These are phyloP conservation scores for Chalciporus chontae DNA, from an alignment of 768 basidiomycete species.

Conservation along the genomic window DNA sequence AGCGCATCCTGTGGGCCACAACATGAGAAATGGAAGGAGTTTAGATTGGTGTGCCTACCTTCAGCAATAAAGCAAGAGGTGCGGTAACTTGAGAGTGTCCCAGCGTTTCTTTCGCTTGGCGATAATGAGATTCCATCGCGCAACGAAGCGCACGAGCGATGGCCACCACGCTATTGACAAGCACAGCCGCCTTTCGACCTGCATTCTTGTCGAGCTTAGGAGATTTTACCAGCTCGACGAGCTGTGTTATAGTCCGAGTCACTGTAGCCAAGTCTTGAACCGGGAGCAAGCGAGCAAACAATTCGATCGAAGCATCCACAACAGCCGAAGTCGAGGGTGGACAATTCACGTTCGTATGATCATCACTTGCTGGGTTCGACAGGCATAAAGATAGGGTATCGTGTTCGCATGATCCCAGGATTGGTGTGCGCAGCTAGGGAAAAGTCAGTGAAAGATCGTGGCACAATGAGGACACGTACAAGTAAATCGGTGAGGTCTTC, in stretches of 20 bases:
- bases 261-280: conserved; percentile 66
- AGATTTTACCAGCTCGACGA: conserved; percentile 66
- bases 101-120: conserved; percentile 63
- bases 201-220: conserved; percentile 82
- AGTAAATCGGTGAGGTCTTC: conserved; percentile 76
- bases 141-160: conserved; percentile 65
- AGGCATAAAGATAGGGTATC: conserved; percentile 75
- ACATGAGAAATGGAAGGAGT: conserved; percentile 9
- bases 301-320: conserved; percentile 84
- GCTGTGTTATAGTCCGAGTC: conserved; percentile 49
- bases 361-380: conserved; percentile 39
- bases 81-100: conserved; percentile 61
- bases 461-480: conserved; percentile 41
- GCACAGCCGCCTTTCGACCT: conserved; percentile 80
- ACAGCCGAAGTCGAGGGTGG: conserved; percentile 78
- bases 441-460: background rate
- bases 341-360: conserved; percentile 52
- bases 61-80: conserved; percentile 67
- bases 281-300: conserved; percentile 78
- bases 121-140: conserved; percentile 47
- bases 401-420: conserved; percentile 82
- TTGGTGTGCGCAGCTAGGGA: conserved; percentile 52
- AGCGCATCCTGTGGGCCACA: conserved; percentile 58
- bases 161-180: conserved; percentile 76
- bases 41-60: conserved; percentile 45